Percentiles rank a stretch among this genome's conserved stretches.
These are phyloP conservation scores for Remersonia thermophila DNA, from an alignment of 2,329 filamentous ascomycete species.

Conservation along the genomic window DNA sequence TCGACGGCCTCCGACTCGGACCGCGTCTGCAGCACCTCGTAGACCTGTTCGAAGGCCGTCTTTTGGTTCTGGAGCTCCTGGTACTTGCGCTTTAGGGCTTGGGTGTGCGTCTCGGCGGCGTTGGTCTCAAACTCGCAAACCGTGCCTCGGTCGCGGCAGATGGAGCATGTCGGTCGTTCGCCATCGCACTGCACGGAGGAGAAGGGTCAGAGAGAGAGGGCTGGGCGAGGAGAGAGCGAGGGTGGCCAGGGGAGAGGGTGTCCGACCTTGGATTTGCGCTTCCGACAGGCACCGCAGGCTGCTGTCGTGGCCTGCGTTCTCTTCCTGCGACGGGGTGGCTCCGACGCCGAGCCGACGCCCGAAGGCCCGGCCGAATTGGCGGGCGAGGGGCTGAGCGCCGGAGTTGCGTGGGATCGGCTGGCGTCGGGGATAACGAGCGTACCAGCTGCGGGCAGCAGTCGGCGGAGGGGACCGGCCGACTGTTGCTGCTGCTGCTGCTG, in stretches of 20 bases:
- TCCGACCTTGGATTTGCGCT: conserved; percentile 22
- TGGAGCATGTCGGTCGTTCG: conserved; percentile 20
- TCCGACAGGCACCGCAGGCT: conserved; percentile 22
- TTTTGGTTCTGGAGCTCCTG: conserved; percentile 19
- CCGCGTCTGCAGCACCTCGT: conserved; percentile 16
- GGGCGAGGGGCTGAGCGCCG: conserved; percentile 1
- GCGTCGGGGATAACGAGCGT: conserved; percentile 1
- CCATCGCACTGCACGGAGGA: conserved; percentile 20
- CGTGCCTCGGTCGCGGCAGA: conserved; percentile 19
- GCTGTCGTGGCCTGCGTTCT: conserved; percentile 17
- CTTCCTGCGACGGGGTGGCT: conserved; percentile 4
- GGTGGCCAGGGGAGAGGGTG: not conserved
- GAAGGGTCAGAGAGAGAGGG: not conserved
- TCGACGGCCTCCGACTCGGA: conserved; percentile 22
- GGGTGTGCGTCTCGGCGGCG: conserved; percentile 21
- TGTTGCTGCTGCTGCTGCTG: not conserved
- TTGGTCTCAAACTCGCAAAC: conserved; percentile 22
- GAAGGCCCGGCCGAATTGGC: not conserved
- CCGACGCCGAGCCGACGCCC: not conserved
- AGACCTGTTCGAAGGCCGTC: conserved; percentile 20
- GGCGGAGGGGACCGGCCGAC: conserved; percentile 8
- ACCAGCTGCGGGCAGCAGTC: conserved; percentile 10
- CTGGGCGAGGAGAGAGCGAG: not conserved
- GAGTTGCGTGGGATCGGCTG: not conserved
- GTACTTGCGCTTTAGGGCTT: conserved; percentile 23